Percentiles rank a stretch among this genome's conserved stretches.
These are phyloP conservation scores for Emergomyces orientalis DNA, from an alignment of 2,329 filamentous ascomycete genomes.

Conservation along the genomic window DNA sequence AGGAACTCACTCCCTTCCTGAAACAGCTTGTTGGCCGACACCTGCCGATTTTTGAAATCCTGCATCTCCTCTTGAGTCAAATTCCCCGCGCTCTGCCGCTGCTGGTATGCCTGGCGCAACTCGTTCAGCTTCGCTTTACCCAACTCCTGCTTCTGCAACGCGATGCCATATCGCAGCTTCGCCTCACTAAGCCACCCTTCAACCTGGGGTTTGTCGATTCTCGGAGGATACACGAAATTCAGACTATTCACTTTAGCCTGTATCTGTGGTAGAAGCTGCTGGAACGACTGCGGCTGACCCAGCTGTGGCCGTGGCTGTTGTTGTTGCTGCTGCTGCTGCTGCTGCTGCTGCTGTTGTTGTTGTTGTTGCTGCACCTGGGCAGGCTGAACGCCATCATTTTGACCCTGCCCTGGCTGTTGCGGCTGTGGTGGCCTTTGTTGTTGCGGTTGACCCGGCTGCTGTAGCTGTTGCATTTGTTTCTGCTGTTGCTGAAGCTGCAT, in stretches of 20 bases:
- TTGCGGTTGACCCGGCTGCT: constrained; percentile 19
- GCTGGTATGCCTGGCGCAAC: constrained; percentile 30
- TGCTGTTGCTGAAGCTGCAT: constrained; percentile 25
- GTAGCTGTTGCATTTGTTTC: constrained; percentile 24
- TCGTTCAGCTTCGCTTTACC: constrained; percentile 37
- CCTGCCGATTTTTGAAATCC: constrained; percentile 35
- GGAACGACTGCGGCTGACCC: constrained; percentile 31
- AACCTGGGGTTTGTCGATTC: constrained; percentile 35
- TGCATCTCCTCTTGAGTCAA: constrained; percentile 36
- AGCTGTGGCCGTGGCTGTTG: constrained; percentile 22
- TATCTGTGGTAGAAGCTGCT: constrained; percentile 37
- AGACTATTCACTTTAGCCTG: constrained; percentile 38
- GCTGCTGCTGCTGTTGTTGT: constrained; percentile 10
- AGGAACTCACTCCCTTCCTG: constrained; percentile 40
- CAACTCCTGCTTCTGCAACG: constrained; percentile 41
- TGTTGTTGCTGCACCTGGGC: constrained; percentile 20
- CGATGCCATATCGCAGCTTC: constrained; percentile 39
- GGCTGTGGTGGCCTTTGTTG: constrained; percentile 24
- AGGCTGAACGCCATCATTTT: constrained; percentile 15
- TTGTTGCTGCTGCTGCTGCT: constrained; percentile 25
- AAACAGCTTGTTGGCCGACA: constrained; percentile 32
- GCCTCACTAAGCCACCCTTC: constrained; percentile 41
- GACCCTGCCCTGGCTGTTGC: constrained; percentile 21
- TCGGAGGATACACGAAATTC: constrained; percentile 38
- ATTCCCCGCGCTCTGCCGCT: constrained; percentile 32